Percentiles rank a stretch among this genome's conserved stretches.
phyloP scores from a whole-genome alignment of 441 rosid genomes.

The Raphanus hybrid region DNA sequence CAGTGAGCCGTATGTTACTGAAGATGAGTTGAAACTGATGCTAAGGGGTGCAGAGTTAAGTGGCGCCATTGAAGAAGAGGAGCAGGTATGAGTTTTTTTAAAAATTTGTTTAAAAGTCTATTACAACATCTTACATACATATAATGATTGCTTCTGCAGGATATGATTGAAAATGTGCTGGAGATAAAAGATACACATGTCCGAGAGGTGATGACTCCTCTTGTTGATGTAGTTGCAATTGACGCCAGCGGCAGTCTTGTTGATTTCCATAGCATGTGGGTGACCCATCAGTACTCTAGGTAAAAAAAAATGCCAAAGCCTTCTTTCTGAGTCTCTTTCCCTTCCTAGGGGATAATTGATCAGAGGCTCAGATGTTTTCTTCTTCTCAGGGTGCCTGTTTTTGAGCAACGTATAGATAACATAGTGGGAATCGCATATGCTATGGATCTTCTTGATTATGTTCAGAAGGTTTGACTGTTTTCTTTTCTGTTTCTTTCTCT shows the following conservation, averaged over 20 bases:
- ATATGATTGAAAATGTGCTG: constrained; percentile 99
- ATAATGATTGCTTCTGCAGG: constrained; percentile 56
- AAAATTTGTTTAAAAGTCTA: constrained; percentile 6
- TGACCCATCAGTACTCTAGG: constrained; percentile 99
- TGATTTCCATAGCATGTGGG: constrained; percentile 91
- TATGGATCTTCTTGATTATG: constrained; percentile 96
- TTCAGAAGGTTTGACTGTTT: constrained; percentile 74
- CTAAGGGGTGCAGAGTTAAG: constrained; percentile 96
- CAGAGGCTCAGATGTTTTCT: too few relatives aligned
- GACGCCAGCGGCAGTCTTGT: constrained; percentile 84
- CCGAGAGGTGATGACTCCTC: constrained; percentile 99
- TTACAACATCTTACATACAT: constrained; percentile 30
- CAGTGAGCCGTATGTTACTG: constrained; percentile 98
- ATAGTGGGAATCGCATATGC: constrained; percentile 98
- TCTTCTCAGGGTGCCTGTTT: constrained; percentile 99
- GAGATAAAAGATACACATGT: constrained; percentile 99
- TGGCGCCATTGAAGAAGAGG: constrained; percentile 99
- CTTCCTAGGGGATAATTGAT: too few relatives aligned
- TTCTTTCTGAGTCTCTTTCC: too few relatives aligned
- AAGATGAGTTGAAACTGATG: constrained; percentile 97
- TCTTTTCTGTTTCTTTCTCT: too few relatives aligned
- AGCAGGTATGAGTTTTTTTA: constrained; percentile 68
- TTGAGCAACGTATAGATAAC: constrained; percentile 99
- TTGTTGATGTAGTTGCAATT: constrained; percentile 98
- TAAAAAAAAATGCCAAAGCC: too few relatives aligned